Evolutionary conservation across 2,329 filamentous ascomycete genomes (phyloP).

Genomic region (Alternaria sp.): DNA sequence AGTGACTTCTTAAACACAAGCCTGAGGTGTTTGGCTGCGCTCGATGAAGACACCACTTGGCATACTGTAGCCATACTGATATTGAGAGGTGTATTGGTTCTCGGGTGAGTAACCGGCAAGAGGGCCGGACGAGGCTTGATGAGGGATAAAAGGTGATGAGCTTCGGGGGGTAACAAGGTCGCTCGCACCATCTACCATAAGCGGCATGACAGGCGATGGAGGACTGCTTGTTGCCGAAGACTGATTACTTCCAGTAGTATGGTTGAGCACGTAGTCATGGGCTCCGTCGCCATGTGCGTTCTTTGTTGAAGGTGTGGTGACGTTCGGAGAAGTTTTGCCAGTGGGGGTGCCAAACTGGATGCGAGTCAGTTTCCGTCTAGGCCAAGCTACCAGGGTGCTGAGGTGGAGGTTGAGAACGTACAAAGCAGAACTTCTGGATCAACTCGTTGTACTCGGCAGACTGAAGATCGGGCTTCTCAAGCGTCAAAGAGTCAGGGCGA

Average conservation of each 20-base stretch:
- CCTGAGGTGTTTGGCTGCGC: slow-evolving; percentile 56
- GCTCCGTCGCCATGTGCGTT: slow-evolving; percentile 40
- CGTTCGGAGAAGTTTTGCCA: slow-evolving; percentile 52
- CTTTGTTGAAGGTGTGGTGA: slow-evolving; percentile 37
- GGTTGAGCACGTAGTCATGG: slow-evolving; percentile 39
- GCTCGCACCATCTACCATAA: slow-evolving; percentile 52
- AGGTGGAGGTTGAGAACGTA: slow-evolving; percentile 70
- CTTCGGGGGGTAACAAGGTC: slow-evolving; percentile 43
- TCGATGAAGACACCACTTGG: slow-evolving; percentile 58
- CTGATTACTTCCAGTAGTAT: slow-evolving; percentile 41
- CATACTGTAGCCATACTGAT: slow-evolving; percentile 53
- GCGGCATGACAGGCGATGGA: slow-evolving; percentile 45
- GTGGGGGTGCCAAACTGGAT: slow-evolving; percentile 61
- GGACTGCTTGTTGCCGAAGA: slow-evolving; percentile 51
- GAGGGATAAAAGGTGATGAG: slow-evolving; percentile 49
- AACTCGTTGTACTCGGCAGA: slow-evolving; percentile 95
- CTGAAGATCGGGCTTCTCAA: slow-evolving; percentile 74
- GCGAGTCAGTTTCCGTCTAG: slow-evolving; percentile 53
- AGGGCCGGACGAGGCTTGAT: slow-evolving; percentile 56
- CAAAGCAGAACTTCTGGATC: slow-evolving; percentile 99
- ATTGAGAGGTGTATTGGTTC: slow-evolving; percentile 53
- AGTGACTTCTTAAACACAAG: slow-evolving; percentile 42
- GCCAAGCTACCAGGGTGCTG: slow-evolving; percentile 47
- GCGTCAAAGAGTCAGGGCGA: slow-evolving; percentile 64
- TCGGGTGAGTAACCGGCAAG: slow-evolving; percentile 52